phyloP scores from a whole-genome alignment of 106 monocot species.

The Platanthera guangdongensis region DNA sequence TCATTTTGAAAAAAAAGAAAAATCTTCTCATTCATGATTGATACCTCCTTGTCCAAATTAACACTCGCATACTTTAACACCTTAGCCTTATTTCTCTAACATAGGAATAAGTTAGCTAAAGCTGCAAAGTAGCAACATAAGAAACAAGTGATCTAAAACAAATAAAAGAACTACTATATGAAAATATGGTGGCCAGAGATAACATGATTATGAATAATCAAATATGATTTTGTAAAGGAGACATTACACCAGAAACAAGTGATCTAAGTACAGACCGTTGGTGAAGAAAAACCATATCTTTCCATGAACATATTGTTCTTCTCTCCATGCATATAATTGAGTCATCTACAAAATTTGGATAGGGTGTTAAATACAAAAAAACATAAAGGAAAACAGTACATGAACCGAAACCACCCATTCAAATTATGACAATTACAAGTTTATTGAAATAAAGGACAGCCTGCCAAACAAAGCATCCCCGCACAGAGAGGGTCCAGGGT shows the following conservation, averaged over 20 bases:
- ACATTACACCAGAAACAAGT: not conserved
- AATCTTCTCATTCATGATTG: too few species aligned
- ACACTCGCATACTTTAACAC: too few species aligned
- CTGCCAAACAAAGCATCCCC: not conserved
- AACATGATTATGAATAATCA: not conserved
- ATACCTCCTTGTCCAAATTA: too few species aligned
- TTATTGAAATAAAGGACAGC: not conserved
- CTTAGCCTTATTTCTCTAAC: too few species aligned
- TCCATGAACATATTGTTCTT: constrained; percentile 75
- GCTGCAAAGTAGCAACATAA: not conserved
- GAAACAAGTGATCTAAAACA: not conserved
- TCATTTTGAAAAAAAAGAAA: too few species aligned
- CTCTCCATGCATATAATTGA: constrained; percentile 57
- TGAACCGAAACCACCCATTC: too few species aligned
- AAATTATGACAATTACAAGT: not conserved
- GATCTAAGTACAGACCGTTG: constrained; percentile 35
- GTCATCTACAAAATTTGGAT: constrained; percentile 58
- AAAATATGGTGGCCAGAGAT: not conserved
- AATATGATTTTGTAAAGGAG: not conserved
- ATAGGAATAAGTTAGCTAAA: not conserved
- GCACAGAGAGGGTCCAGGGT: too few species aligned
- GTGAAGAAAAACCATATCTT: constrained; percentile 95
- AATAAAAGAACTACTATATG: not conserved
- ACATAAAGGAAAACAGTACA: not conserved
- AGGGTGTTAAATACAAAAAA: not conserved